Evolutionary conservation across 768 basidiomycete species (phyloP).

Genomic region (Kwoniella sp.): DNA sequence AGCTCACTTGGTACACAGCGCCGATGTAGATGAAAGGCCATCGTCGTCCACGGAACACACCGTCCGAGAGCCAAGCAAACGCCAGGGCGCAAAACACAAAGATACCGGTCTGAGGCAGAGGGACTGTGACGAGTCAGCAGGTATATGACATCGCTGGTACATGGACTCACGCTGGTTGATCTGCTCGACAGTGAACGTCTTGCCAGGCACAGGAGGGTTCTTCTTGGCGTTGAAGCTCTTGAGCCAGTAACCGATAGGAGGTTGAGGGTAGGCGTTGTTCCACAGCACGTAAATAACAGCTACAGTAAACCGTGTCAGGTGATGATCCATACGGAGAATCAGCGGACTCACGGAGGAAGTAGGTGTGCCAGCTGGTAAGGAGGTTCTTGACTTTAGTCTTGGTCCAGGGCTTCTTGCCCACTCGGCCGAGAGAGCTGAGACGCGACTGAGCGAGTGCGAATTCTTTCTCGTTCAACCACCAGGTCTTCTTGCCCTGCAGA

Average conservation of each 20-base stretch:
- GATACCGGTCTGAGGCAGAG: conserved; percentile 24
- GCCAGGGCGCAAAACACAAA: conserved; percentile 21
- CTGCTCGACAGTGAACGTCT: conserved; percentile 24
- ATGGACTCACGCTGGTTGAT: conserved; percentile 28
- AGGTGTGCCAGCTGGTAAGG: conserved; percentile 35
- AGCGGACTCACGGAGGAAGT: conserved; percentile 21
- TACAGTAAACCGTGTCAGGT: background rate
- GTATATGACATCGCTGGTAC: background rate
- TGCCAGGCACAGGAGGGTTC: conserved; percentile 25
- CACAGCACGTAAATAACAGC: conserved; percentile 25
- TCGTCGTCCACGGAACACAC: conserved; percentile 25
- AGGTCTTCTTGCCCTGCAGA: conserved; percentile 20
- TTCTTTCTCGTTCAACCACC: conserved; percentile 24
- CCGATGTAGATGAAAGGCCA: conserved; percentile 37
- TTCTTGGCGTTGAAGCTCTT: conserved; percentile 33
- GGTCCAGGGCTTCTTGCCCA: conserved; percentile 21
- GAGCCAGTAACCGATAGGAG: conserved; percentile 33
- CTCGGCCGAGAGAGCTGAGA: conserved; percentile 18
- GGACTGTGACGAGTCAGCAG: conserved; percentile 11
- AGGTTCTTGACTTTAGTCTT: conserved; percentile 16
- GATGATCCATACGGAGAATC: background rate
- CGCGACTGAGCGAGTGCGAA: conserved; percentile 23
- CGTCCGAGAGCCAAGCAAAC: conserved; percentile 36
- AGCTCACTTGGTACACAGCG: conserved; percentile 15
- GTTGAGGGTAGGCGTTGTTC: conserved; percentile 25